These are phyloP conservation scores for Colletotrichum karsti DNA, from an alignment of 2,329 filamentous ascomycete genomes.

Conservation along the genomic window DNA sequence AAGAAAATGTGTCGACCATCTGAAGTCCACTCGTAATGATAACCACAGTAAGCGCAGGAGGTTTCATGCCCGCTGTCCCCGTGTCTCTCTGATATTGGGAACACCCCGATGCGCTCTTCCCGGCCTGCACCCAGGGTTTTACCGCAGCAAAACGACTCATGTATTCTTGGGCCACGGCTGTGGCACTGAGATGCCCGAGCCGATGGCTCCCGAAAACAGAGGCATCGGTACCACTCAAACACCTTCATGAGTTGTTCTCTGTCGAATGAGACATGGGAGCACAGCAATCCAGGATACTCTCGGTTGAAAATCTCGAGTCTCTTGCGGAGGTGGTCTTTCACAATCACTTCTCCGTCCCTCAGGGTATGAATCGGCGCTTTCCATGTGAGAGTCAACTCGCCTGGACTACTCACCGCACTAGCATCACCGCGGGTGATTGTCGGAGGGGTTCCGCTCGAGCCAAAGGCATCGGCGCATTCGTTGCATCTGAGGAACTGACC, in stretches of 20 bases:
- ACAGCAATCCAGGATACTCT: background rate
- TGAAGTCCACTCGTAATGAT: background rate
- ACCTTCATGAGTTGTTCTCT: background rate
- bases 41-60: background rate
- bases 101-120: background rate
- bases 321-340: fast-evolving
- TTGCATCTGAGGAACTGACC: too few relatives aligned
- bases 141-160: too few relatives aligned
- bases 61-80: too few relatives aligned
- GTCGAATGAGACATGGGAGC: background rate
- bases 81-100: background rate
- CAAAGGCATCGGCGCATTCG: background rate
- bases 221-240: background rate
- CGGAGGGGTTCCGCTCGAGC: background rate
- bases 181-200: background rate
- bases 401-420: background rate
- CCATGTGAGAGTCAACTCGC: background rate
- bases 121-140: too few relatives aligned
- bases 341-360: background rate
- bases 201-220: background rate
- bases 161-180: background rate
- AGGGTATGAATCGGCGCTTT: background rate
- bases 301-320: background rate
- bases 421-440: fast-evolving
- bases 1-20: background rate